These are phyloP conservation scores for Aspergillus luchuensis DNA, from an alignment of 2,329 filamentous ascomycete genomes.

Conservation along the genomic window DNA sequence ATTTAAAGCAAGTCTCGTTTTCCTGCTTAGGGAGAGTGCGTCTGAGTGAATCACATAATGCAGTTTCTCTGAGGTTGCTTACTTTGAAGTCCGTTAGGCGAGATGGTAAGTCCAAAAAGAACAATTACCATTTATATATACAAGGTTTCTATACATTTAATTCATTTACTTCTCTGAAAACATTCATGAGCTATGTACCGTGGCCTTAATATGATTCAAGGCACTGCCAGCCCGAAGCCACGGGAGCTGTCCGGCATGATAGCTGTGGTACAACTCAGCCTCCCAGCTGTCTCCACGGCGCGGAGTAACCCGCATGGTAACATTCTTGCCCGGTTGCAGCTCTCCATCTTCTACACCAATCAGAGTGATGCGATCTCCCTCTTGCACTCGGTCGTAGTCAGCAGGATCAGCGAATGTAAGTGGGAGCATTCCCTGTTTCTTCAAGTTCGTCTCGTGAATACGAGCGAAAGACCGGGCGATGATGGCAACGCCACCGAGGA, in stretches of 20 bases:
- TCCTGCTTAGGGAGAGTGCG: too few relatives aligned
- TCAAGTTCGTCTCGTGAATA: conserved; percentile 99
- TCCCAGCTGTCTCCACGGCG: conserved; percentile 31
- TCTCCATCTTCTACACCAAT: conserved; percentile 26
- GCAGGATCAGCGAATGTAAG: conserved; percentile 87
- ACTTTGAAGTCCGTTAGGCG: too few relatives aligned
- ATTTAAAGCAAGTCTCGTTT: too few relatives aligned
- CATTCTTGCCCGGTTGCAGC: conserved; percentile 30
- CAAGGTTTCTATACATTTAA: too few relatives aligned
- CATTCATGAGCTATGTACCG: background rate
- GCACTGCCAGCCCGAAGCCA: conserved; percentile 41
- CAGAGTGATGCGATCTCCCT: conserved; percentile 24
- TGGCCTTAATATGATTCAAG: conserved; percentile 37
- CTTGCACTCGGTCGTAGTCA: conserved; percentile 69
- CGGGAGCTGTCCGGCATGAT: conserved; percentile 33
- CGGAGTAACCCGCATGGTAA: conserved; percentile 33
- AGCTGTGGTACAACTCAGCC: conserved; percentile 36
- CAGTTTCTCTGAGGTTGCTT: too few relatives aligned
- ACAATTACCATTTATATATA: too few relatives aligned
- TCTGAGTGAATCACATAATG: too few relatives aligned
- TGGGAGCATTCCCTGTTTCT: conserved; percentile 99
- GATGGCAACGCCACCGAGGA: conserved; percentile 91
- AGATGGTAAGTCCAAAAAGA: too few relatives aligned
- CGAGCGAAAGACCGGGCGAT: conserved; percentile 91
- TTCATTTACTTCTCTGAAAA: too few relatives aligned